Evolutionary conservation across 2,329 filamentous ascomycete species (phyloP).

Genomic region (Myriangium duriaei): DNA sequence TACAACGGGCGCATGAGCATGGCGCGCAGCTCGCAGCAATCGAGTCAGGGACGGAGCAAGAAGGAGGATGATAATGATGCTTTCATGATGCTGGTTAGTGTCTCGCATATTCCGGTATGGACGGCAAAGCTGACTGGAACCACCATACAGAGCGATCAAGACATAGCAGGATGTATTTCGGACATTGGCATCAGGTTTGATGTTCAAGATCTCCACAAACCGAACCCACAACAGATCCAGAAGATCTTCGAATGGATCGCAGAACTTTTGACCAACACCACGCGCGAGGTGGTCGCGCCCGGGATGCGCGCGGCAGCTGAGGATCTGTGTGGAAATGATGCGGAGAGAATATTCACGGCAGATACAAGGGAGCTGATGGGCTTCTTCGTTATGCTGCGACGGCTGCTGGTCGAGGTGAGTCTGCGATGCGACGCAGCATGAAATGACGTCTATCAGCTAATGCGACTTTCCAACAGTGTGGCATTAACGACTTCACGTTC

Average conservation of each 20-base stretch:
- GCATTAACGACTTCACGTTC: constrained; percentile 87
- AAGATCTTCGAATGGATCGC: constrained; percentile 98
- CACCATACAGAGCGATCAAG: constrained; percentile 45
- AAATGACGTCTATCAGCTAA: neutral
- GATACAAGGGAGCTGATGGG: constrained; percentile 93
- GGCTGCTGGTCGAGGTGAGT: constrained; percentile 51
- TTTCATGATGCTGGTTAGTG: constrained; percentile 38
- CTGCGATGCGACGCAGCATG: constrained; percentile 14
- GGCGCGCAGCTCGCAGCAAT: constrained; percentile 29
- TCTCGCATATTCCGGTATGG: constrained; percentile 3
- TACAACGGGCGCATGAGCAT: constrained; percentile 40
- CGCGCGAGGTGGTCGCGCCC: constrained; percentile 83
- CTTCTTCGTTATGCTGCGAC: constrained; percentile 76
- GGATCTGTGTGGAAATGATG: constrained; percentile 70
- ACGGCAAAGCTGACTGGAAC: constrained; percentile 1
- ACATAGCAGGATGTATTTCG: constrained; percentile 93
- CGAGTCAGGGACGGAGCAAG: constrained; percentile 23
- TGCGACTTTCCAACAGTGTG: constrained; percentile 46
- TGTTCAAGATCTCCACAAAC: constrained; percentile 78
- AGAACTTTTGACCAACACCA: constrained; percentile 84
- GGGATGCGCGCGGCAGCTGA: constrained; percentile 88
- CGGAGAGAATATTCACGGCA: constrained; percentile 62
- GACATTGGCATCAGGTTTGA: constrained; percentile 90
- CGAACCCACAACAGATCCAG: constrained; percentile 87
- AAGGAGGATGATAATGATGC: constrained; percentile 34